Evolutionary conservation across 768 basidiomycete genomes (phyloP).

Genomic region (Psilocybe sp.): DNA sequence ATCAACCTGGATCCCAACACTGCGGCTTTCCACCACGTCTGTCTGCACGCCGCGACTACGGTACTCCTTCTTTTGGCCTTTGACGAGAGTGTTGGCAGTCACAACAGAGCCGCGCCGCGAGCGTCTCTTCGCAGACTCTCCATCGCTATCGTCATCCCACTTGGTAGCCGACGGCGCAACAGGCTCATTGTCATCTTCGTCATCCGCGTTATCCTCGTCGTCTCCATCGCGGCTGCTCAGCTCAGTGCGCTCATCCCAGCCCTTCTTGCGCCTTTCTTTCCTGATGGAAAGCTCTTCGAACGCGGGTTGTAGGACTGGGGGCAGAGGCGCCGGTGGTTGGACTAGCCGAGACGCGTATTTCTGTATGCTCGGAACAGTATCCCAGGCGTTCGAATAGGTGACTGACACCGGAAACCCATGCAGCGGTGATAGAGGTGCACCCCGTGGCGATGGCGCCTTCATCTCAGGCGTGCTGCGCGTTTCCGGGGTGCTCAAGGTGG

Average conservation of each 20-base stretch:
- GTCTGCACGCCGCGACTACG: slow-evolving; percentile 74
- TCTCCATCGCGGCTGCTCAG: slow-evolving; percentile 80
- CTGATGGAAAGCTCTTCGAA: slow-evolving; percentile 45
- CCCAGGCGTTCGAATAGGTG: slow-evolving; percentile 82
- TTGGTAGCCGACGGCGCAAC: slow-evolving; percentile 21
- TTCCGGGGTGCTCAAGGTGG: slow-evolving; percentile 29
- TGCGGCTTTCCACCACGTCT: slow-evolving; percentile 46
- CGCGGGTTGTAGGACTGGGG: slow-evolving; percentile 39
- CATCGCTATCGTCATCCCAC: slow-evolving; percentile 34
- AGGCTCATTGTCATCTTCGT: slow-evolving; percentile 46
- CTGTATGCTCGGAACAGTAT: slow-evolving; percentile 75
- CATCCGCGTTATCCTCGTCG: slow-evolving; percentile 73
- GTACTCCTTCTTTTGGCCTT: slow-evolving; percentile 53
- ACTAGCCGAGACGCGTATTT: slow-evolving; percentile 65
- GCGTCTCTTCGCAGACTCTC: slow-evolving; percentile 26
- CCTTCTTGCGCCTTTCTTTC: slow-evolving; percentile 29
- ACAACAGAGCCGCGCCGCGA: slow-evolving; percentile 36
- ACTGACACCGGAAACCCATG: slow-evolving; percentile 56
- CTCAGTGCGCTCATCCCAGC: slow-evolving; percentile 57
- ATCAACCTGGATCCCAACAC: slow-evolving; percentile 60
- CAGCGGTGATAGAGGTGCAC: slow-evolving; percentile 36
- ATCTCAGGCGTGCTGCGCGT: slow-evolving; percentile 30
- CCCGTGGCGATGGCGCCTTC: slow-evolving; percentile 15
- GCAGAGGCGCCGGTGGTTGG: slow-evolving; percentile 42
- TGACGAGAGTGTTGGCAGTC: slow-evolving; percentile 30